phyloP scores from a whole-genome alignment of 305 asterid species.

The Stenogyne calaminthoides region DNA sequence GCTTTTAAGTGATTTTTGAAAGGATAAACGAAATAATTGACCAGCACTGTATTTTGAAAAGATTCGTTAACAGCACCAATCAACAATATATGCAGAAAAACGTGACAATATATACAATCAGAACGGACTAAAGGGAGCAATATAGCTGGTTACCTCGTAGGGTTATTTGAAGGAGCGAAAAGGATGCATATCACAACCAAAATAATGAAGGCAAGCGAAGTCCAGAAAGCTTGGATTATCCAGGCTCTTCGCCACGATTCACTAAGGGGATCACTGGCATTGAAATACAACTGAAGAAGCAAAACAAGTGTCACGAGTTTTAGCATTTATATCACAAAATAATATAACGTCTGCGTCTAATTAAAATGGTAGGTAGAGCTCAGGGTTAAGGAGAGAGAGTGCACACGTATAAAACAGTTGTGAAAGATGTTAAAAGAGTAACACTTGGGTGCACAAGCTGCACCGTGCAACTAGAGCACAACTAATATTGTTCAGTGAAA shows the following conservation, averaged over 20 bases:
- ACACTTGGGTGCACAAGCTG: too few species aligned
- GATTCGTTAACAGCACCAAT: neutral
- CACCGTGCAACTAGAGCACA: neutral
- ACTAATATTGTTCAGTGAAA: neutral
- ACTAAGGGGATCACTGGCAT: constrained; percentile 88
- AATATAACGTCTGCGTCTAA: neutral
- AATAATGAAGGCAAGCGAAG: constrained; percentile 70
- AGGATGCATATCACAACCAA: constrained; percentile 81
- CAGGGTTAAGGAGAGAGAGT: too few species aligned
- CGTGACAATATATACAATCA: neutral
- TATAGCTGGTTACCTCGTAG: constrained; percentile 67
- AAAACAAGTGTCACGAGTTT: constrained; percentile 24
- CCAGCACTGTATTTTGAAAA: neutral
- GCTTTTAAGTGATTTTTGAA: neutral
- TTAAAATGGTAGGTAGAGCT: neutral
- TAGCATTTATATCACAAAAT: constrained; percentile 20
- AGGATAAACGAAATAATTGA: neutral
- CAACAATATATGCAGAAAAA: constrained; percentile 10
- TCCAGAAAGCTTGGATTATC: constrained; percentile 97
- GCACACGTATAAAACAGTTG: too few species aligned
- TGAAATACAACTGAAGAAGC: constrained; percentile 74
- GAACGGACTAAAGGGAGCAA: neutral
- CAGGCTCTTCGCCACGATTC: constrained; percentile 93
- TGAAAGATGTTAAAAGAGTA: too few species aligned
- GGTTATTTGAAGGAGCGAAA: constrained; percentile 90